Evolutionary conservation across 345 rosid species (phyloP), one percentile per base, ranked within the genome.

Genomic region (Rhodamnia rubescens): DNA sequence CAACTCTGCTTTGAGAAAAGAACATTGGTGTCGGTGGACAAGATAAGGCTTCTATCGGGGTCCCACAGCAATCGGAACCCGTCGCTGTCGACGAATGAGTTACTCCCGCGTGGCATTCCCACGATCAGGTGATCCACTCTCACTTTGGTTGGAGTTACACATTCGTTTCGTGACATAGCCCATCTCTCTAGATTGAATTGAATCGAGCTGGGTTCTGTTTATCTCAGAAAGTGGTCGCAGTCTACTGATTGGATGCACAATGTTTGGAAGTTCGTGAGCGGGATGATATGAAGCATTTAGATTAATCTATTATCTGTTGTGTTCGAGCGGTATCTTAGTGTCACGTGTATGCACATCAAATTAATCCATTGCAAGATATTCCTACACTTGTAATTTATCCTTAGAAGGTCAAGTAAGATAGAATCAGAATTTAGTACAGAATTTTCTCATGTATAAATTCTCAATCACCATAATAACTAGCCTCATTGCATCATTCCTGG

Each of bases 71-170:
- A 69, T 29, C 52, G 1, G 57, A 5, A 22, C 27, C 55, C 21
- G 7, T 40, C 4, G 5, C 59, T 26, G 29, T 55, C 1, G 6
- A 13, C 58, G 26, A 51, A 74, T 84, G 58, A 14, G 40, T 55
- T 27, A 26, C 18, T 18, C 44, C 86, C 86, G 52, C 53, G 32
- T 84, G 18, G 82, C 81, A 61, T 84, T 84, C 64, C 82, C 58
- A 22, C 78, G n/a, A 14, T 32, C 53, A 47, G 32, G 78, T 84
- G 61, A 69, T 69, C 82, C 86, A 36, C 56, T 69, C 82, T 52
- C 82, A 2, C 24, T 32, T 22, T 16, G 44, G 75, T 64, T 64
- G 75, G 75, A 64, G 75, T 15, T 32, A 1, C 32, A 16, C 22
- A 7, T 64, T 64, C 11, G 6, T 59, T 59, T 13, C 36, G 20